Conservation (phyloP, 2,329 filamentous ascomycete genomes). For the Verticillium isaacii region DNA sequence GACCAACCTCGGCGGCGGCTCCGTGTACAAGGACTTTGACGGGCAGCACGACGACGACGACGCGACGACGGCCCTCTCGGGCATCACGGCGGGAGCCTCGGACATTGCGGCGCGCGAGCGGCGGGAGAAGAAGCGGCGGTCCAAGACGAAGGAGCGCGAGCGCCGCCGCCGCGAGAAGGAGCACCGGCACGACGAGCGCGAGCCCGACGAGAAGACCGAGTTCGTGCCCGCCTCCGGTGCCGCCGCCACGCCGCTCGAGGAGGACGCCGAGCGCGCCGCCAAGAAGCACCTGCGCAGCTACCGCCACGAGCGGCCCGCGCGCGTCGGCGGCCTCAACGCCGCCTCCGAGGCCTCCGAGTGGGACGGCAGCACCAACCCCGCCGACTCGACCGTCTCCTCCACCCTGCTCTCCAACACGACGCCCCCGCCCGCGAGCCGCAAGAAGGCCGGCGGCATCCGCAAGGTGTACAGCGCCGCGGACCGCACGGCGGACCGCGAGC, state of each 20-base stretch:
- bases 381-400: constrained; percentile 59
- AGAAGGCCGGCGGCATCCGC: constrained; percentile 45
- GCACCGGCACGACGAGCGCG: constrained; percentile 35
- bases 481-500: constrained; percentile 45
- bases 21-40: constrained; percentile 68
- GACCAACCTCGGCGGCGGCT: constrained; percentile 83
- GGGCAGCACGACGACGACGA: constrained; percentile 29
- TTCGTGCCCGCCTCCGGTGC: constrained; percentile 34
- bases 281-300: constrained; percentile 73
- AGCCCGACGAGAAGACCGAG: constrained; percentile 34
- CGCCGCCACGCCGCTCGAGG: constrained; percentile 48
- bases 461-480: constrained; percentile 60
- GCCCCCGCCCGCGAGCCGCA: constrained; percentile 49
- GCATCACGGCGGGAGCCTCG: constrained; percentile 53
- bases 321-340: constrained; percentile 85
- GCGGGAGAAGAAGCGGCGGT: constrained; percentile 47
- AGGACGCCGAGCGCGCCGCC: constrained; percentile 57
- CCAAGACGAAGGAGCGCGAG: constrained; percentile 34
- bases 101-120: constrained; percentile 52
- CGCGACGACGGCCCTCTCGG: constrained; percentile 39
- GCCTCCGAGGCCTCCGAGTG: constrained; percentile 73
- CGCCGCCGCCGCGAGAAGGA: constrained; percentile 23
- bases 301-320: constrained; percentile 78
- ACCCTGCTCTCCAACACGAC: constrained; percentile 55
- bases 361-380: constrained; percentile 67